Evolutionary conservation across 169 alveolate genomes (phyloP).

Genomic region (Amoebophrya sp.): DNA sequence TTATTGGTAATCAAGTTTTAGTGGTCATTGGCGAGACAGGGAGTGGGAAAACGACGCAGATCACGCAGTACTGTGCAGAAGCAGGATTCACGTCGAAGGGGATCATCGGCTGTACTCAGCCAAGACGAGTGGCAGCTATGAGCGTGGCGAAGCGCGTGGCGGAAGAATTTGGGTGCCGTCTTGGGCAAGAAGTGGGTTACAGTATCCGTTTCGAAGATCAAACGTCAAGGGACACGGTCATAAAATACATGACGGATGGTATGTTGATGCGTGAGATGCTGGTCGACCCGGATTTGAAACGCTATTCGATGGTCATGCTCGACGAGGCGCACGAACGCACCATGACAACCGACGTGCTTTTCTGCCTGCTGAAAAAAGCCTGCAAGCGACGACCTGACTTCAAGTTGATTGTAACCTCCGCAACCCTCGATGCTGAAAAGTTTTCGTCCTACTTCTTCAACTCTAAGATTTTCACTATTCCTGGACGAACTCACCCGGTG

Average conservation of each 20-base stretch:
- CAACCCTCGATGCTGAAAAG: constrained; percentile 81
- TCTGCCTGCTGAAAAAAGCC: constrained; percentile 40
- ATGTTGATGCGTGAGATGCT: constrained; percentile 57
- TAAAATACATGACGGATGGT: constrained; percentile 99
- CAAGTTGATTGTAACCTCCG: constrained; percentile 96
- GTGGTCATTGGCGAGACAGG: constrained; percentile 99
- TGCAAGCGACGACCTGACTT: constrained; percentile 73
- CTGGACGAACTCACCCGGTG: constrained; percentile 95
- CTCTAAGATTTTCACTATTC: constrained; percentile 92
- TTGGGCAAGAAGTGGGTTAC: constrained; percentile 76
- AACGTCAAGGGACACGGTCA: constrained; percentile 90
- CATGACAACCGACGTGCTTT: constrained; percentile 73
- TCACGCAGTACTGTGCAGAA: constrained; percentile 58
- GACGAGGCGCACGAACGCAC: constrained; percentile 99
- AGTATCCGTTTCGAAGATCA: constrained; percentile 90
- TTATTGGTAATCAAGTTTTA: constrained; percentile 55
- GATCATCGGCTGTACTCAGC: constrained; percentile 99
- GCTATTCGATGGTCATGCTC: constrained; percentile 91
- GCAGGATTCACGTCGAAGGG: constrained; percentile 53
- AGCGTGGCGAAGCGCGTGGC: constrained; percentile 98
- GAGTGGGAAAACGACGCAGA: constrained; percentile 77
- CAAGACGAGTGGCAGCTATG: constrained; percentile 99
- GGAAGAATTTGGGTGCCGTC: constrained; percentile 93
- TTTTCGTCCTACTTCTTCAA: constrained; percentile 89
- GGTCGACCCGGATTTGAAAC: constrained; percentile 86